phyloP scores from a whole-genome alignment of 2,329 filamentous ascomycete species.

The Periconia sp. region DNA sequence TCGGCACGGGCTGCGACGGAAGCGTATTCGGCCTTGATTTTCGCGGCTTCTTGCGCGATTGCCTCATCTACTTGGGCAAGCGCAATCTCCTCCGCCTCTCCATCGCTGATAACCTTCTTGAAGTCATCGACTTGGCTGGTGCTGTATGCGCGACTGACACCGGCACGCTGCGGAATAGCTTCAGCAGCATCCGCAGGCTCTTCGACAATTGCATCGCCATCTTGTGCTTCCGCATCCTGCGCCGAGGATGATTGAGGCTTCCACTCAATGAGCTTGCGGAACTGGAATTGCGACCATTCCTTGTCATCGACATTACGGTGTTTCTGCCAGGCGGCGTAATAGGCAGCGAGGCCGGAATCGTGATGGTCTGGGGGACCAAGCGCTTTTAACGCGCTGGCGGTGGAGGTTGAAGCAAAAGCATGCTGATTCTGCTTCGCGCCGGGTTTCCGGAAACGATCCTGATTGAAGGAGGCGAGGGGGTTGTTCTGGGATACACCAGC shows the following conservation, averaged over 20 bases:
- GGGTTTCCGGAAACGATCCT: constrained; percentile 53
- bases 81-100: constrained; percentile 58
- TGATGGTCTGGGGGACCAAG: constrained; percentile 38
- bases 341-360: constrained; percentile 76
- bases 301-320: constrained; percentile 74
- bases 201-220: constrained; percentile 37
- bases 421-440: constrained; percentile 72
- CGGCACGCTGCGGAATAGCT: constrained; percentile 32
- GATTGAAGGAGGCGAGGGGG: constrained; percentile 59
- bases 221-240: constrained; percentile 46
- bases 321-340: constrained; percentile 89
- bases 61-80: constrained; percentile 86
- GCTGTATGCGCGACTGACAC: constrained; percentile 58
- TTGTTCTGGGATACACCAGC: constrained; percentile 75
- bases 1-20: constrained; percentile 39
- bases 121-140: constrained; percentile 66
- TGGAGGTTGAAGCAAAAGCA: constrained; percentile 67
- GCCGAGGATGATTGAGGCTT: constrained; percentile 61
- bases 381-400: constrained; percentile 45
- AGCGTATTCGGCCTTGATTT: constrained; percentile 58
- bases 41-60: constrained; percentile 78
- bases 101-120: constrained; percentile 59
- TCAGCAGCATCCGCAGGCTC: constrained; percentile 37
- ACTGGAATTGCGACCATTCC: constrained; percentile 92
- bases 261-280: constrained; percentile 88